A percentile compares a stretch with the other conserved stretches of the same genome.
Evolutionary conservation across 108 stramenopile genomes (phyloP).

Genomic region (Pinguiococcus pyrenoidosus): DNA sequence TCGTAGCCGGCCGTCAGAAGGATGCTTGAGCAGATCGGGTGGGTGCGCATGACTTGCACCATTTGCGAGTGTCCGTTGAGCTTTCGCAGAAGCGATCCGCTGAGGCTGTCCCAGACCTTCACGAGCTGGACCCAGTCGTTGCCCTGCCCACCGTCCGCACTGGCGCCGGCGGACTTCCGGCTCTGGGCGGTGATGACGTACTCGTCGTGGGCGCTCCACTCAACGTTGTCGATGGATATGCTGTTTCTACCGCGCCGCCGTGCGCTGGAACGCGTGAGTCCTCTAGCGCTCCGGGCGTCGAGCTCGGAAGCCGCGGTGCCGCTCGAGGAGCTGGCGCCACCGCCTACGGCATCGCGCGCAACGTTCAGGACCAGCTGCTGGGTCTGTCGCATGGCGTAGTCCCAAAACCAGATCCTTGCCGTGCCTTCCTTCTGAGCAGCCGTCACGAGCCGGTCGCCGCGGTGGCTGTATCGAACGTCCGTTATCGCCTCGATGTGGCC

Average conservation of each 20-base stretch:
- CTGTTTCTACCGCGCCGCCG: background rate
- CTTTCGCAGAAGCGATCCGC: constrained; percentile 12
- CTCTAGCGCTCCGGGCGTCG: background rate
- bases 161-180: background rate
- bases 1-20: constrained; percentile 19
- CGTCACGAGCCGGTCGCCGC: constrained; percentile 26
- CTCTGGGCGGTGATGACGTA: constrained; percentile 21
- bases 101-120: constrained; percentile 27
- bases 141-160: background rate
- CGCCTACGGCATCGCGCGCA: background rate
- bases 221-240: constrained; percentile 13
- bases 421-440: constrained; percentile 22
- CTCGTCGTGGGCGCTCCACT: constrained; percentile 28
- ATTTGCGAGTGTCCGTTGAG: constrained; percentile 2
- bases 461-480: constrained; percentile 16
- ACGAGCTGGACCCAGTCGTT: background rate
- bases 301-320: constrained; percentile 1
- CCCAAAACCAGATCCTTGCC: constrained; percentile 25
- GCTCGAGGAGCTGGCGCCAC: background rate
- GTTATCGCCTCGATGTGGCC: constrained; percentile 25
- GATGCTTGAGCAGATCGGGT: constrained; percentile 14
- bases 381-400: constrained; percentile 3
- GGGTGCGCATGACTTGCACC: constrained; percentile 3
- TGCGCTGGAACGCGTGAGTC: background rate
- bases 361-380: background rate